Percentiles rank a stretch among this genome's conserved stretches.
phyloP scores from a whole-genome alignment of 192 early-diverging fungal genomes.

The Phycomyces blakesleeanus region DNA sequence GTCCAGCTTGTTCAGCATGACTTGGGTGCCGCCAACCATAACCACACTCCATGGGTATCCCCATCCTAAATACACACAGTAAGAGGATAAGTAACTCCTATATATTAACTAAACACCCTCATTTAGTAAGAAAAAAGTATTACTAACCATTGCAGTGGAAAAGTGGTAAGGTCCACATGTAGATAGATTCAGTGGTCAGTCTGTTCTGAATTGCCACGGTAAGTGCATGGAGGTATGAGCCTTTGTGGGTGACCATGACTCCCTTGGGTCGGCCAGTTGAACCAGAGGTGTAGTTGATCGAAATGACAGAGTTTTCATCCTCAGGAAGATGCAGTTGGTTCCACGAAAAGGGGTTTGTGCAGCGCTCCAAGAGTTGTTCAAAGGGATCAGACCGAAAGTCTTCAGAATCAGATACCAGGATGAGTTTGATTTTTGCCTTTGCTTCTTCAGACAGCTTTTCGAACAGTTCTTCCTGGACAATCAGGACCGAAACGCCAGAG shows the following conservation, averaged over 20 bases:
- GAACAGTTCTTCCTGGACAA: conserved; percentile 46
- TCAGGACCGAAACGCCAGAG: conserved; percentile 43
- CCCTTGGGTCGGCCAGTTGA: conserved; percentile 59
- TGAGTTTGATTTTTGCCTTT: background rate
- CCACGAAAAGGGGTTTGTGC: conserved; percentile 26
- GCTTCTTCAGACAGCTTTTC: conserved; percentile 24
- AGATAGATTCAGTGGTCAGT: conserved; percentile 43
- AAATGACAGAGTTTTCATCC: conserved; percentile 44
- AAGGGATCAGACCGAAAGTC: conserved; percentile 41
- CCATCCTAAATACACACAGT: conserved; percentile 31
- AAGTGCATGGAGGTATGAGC: conserved; percentile 48
- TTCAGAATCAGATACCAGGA: conserved; percentile 7
- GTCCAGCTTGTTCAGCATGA: conserved; percentile 53
- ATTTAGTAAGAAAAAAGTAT: too few species aligned
- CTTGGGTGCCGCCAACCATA: conserved; percentile 33
- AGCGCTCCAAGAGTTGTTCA: conserved; percentile 40
- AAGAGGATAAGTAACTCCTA: too few species aligned
- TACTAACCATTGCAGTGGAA: conserved; percentile 52
- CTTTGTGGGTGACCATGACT: conserved; percentile 50
- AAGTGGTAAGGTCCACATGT: conserved; percentile 53
- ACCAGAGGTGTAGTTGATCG: conserved; percentile 57
- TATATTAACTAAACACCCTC: conserved; percentile 4
- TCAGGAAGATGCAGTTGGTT: conserved; percentile 40
- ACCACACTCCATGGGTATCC: conserved; percentile 22
- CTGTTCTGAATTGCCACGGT: conserved; percentile 40